phyloP scores from a whole-genome alignment of 2,329 filamentous ascomycete genomes.

The Colletotrichum costaricense region DNA sequence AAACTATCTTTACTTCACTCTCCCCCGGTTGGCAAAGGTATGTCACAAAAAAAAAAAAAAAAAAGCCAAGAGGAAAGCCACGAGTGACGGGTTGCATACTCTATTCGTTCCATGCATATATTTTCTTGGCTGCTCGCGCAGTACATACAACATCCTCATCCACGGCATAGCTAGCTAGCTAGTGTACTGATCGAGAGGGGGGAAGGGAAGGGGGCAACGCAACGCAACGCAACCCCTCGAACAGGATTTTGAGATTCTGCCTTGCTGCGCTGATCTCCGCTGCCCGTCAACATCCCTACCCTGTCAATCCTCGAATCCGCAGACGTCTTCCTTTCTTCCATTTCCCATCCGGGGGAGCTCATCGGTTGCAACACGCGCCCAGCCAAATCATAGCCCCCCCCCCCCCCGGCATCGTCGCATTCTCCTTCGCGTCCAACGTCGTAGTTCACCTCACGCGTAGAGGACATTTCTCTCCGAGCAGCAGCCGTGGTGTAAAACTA shows the following conservation, averaged over 20 bases:
- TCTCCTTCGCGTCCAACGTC: neutral
- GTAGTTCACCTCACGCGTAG: neutral
- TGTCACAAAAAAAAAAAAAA: neutral
- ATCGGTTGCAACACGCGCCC: neutral
- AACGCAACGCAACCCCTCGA: neutral
- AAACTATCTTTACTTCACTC: conserved; percentile 9
- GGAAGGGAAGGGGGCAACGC: too few species aligned
- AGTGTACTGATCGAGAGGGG: neutral
- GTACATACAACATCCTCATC: too few species aligned
- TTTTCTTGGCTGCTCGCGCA: neutral
- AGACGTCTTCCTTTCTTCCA: neutral
- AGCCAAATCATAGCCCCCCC: neutral
- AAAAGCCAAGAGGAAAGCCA: neutral
- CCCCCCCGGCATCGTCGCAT: neutral
- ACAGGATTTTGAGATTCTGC: too few species aligned
- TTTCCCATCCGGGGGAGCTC: neutral
- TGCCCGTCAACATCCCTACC: conserved; percentile 34
- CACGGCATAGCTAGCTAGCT: too few species aligned
- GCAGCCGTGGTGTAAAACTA: neutral
- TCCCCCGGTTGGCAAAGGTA: neutral
- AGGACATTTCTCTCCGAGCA: neutral
- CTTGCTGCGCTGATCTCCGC: conserved; percentile 19
- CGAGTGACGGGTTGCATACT: neutral
- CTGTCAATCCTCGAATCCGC: neutral
- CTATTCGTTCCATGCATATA: neutral